phyloP scores from a whole-genome alignment of 176 grass and related monocot genomes.

The Cymbopogon citratus region DNA sequence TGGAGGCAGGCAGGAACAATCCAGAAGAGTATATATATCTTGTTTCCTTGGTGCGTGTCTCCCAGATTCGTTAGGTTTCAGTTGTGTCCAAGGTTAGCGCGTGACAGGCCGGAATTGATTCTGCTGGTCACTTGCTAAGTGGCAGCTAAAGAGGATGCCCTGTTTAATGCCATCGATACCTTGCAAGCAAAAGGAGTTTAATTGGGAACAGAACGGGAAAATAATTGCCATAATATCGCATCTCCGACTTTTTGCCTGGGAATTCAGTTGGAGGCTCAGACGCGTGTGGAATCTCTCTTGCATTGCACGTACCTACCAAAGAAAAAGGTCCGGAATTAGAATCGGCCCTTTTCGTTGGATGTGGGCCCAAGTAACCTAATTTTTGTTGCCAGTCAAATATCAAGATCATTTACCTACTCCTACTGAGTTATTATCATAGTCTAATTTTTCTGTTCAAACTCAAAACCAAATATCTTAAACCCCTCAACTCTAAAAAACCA shows the following conservation, averaged over 20 bases:
- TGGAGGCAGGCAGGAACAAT: neutral
- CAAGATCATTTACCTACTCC: no score
- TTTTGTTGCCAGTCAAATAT: neutral
- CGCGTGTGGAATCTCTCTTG: neutral
- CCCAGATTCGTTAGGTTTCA: slow-evolving; percentile 22
- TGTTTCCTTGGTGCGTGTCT: neutral
- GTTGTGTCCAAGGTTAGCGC: neutral
- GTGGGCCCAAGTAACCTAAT: neutral
- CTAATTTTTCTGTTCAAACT: no score
- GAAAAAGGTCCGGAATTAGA: neutral
- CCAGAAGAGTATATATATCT: neutral
- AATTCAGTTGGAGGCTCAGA: neutral
- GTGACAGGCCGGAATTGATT: neutral
- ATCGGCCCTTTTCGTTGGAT: neutral
- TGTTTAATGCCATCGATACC: slow-evolving; percentile 10
- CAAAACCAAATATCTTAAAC: no score
- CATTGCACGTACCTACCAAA: neutral
- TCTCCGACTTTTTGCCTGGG: neutral
- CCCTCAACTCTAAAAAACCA: no score
- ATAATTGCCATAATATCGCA: neutral
- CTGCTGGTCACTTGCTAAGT: neutral
- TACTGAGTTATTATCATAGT: no score
- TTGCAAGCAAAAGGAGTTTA: neutral
- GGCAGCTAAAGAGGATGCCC: neutral
- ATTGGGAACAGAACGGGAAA: neutral